Conservation (phyloP, 495 filamentous ascomycete species). For the Penicillium silybi region DNA sequence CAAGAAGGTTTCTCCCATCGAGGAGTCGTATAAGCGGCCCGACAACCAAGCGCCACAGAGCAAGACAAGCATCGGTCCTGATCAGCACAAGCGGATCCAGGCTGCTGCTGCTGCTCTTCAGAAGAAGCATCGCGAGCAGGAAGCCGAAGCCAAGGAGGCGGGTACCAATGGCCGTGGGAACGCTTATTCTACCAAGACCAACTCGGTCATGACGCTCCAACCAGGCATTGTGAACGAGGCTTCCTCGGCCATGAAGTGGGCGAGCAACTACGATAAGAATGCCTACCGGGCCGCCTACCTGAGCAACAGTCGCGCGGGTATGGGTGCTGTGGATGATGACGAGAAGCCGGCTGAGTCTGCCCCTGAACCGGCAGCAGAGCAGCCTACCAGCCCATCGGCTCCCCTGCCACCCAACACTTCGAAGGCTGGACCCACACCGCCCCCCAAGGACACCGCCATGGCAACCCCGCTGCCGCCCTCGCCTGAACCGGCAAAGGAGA, state of each 20-base stretch:
- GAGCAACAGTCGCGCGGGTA: slow-evolving; percentile 64
- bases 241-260: slow-evolving; percentile 93
- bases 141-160: slow-evolving; percentile 31
- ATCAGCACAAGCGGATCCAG: slow-evolving; percentile 90
- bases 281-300: slow-evolving; percentile 78
- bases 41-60: slow-evolving; percentile 56
- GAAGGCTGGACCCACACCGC: slow-evolving; percentile 15
- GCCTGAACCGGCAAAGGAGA: slow-evolving; percentile 20
- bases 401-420: slow-evolving; percentile 12
- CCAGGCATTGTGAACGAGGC: slow-evolving; percentile 82
- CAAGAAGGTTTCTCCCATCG: slow-evolving; percentile 44
- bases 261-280: slow-evolving; percentile 69
- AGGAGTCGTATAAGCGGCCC: slow-evolving; percentile 48
- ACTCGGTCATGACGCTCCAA: slow-evolving; percentile 87
- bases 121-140: slow-evolving; percentile 59
- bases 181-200: slow-evolving; percentile 66
- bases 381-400: slow-evolving; percentile 11
- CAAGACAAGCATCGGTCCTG: slow-evolving; percentile 85
- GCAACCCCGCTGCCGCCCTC: slow-evolving; percentile 31
- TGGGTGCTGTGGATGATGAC: slow-evolving; percentile 42
- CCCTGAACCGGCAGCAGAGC: slow-evolving; percentile 13
- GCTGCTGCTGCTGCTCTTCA: slow-evolving; percentile 80
- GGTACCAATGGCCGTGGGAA: neutral
- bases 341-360: slow-evolving; percentile 5
- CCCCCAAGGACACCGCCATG: slow-evolving; percentile 19